A percentile compares a stretch with the other conserved stretches of the same genome.
phyloP scores from a whole-genome alignment of 495 filamentous ascomycete species.

The Penicillium salamii region DNA sequence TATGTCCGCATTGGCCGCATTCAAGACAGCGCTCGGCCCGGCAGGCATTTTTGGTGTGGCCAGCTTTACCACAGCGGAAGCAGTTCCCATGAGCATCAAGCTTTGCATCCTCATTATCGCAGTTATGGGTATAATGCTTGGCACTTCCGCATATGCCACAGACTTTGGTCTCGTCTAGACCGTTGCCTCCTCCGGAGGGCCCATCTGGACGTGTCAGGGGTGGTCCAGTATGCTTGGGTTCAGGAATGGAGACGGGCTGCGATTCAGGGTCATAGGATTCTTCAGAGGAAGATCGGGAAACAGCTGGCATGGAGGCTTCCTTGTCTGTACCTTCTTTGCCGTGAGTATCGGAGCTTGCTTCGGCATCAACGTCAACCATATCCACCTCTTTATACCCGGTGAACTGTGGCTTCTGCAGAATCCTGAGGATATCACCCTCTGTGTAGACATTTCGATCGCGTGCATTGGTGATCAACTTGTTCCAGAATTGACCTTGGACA shows the following conservation, averaged over 20 bases:
- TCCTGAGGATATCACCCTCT: conserved; percentile 57
- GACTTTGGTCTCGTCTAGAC: conserved; percentile 39
- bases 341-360: conserved; percentile 4
- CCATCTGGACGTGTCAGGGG: conserved; percentile 26
- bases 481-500: conserved; percentile 86
- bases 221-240: conserved; percentile 25
- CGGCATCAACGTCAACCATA: conserved; percentile 41
- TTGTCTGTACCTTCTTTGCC: conserved; percentile 12
- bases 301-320: conserved; percentile 13
- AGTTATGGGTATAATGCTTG: conserved; percentile 45
- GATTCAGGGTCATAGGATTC: conserved; percentile 24
- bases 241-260: conserved; percentile 21
- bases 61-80: conserved; percentile 39
- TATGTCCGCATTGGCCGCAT: conserved; percentile 49
- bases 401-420: conserved; percentile 50
- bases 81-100: conserved; percentile 37
- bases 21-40: conserved; percentile 40
- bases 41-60: conserved; percentile 41
- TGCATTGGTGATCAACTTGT: conserved; percentile 76
- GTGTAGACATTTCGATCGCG: conserved; percentile 72
- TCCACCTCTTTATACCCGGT: conserved; percentile 45
- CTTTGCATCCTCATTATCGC: conserved; percentile 45
- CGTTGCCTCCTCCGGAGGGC: conserved; percentile 45
- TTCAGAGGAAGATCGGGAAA: conserved; percentile 25
- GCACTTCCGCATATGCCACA: conserved; percentile 50